These are phyloP conservation scores for peach (Prunus persica) DNA, from an alignment of 306 rosid species.

Conservation along the genomic window DNA sequence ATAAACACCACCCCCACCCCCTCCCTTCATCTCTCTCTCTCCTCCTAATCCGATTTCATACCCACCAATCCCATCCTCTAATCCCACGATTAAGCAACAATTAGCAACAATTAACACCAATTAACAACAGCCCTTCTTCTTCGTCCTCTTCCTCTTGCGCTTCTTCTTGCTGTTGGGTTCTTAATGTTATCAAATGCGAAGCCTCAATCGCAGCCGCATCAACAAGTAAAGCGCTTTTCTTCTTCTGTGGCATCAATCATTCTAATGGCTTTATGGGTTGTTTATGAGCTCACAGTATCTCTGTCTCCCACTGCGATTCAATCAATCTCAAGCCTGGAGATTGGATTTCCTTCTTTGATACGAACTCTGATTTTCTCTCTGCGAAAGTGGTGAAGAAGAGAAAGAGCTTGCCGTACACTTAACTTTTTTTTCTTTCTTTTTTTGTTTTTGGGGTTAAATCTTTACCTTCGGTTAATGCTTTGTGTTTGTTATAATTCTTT, in stretches of 20 bases:
- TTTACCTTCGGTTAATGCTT: background rate
- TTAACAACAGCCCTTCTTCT: background rate
- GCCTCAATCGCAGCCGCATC: background rate
- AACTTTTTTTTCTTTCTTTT: background rate
- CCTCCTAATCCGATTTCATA: conserved; percentile 14
- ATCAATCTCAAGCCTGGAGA: background rate
- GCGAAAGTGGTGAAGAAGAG: background rate
- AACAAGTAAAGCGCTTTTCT: background rate
- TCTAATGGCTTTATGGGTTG: background rate
- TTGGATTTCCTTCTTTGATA: background rate
- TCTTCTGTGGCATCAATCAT: conserved; percentile 1
- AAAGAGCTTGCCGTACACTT: background rate
- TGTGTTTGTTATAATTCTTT: background rate
- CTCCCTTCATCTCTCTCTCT: conserved; percentile 49
- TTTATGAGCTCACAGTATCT: background rate
- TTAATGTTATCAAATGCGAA: background rate
- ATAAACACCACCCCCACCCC: conserved; percentile 42
- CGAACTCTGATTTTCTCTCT: background rate
- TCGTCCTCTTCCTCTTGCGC: background rate
- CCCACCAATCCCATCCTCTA: background rate
- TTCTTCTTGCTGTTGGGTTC: background rate
- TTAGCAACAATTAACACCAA: background rate
- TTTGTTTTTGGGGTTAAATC: background rate
- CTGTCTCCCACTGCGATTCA: background rate
- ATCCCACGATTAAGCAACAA: background rate